Conservation (phyloP, 352 stramenopile species). For the Pythium folliculosum region DNA sequence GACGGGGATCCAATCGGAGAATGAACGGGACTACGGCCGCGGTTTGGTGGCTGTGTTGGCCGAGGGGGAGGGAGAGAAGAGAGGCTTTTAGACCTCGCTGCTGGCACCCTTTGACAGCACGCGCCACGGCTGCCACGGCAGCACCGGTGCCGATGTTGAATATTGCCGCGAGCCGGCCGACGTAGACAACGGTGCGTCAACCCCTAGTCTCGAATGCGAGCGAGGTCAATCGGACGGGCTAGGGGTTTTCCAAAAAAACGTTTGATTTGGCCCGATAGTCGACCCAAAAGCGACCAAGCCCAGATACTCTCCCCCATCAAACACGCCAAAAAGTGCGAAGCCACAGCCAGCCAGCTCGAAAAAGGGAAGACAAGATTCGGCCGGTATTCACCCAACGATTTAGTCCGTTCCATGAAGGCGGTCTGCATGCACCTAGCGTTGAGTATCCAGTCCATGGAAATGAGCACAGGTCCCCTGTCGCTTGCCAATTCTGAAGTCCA, state of each 20-base stretch:
- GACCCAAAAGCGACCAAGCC: not conserved
- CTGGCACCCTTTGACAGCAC: constrained; percentile 22
- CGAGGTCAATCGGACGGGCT: constrained; percentile 16
- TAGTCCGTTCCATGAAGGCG: not conserved
- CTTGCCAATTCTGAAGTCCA: not conserved
- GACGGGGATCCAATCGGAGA: constrained; percentile 41
- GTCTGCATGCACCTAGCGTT: not conserved
- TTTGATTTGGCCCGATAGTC: constrained; percentile 8
- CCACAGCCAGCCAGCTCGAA: not conserved
- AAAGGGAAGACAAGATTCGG: not conserved
- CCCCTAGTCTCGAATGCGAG: constrained; percentile 17
- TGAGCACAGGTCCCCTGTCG: constrained; percentile 1
- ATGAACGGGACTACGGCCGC: constrained; percentile 24
- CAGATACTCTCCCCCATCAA: too few relatives aligned
- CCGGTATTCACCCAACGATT: not conserved
- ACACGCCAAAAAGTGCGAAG: constrained; percentile 8
- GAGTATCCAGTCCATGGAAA: constrained; percentile 8
- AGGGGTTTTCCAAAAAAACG: constrained; percentile 20
- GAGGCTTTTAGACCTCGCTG: not conserved
- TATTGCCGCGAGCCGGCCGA: not conserved
- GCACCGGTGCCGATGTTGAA: constrained; percentile 28
- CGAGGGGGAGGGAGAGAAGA: not conserved
- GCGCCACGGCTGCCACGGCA: constrained; percentile 5
- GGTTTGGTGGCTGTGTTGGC: constrained; percentile 6
- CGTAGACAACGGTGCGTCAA: constrained; percentile 30